Evolutionary conservation across 352 stramenopile species (phyloP).

Genomic region (Phytophthora rubi): DNA sequence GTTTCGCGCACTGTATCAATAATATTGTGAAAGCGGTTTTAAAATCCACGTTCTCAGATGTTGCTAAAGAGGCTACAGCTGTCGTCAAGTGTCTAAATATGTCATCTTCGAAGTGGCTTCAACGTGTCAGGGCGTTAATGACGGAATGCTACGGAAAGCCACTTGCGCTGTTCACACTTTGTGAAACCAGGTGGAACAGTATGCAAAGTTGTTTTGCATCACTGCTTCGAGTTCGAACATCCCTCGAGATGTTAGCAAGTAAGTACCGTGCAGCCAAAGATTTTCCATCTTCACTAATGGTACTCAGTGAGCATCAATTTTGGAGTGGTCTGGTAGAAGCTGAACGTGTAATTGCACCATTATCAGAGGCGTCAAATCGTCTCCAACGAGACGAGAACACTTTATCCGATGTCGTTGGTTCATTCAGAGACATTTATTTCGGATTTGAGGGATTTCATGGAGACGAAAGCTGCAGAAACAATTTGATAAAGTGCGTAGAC

Average conservation of each 20-base stretch:
- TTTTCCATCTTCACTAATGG: neutral
- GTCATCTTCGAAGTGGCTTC: too few species aligned
- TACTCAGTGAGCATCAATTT: neutral
- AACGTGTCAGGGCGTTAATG: too few species aligned
- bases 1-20: too few species aligned
- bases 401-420: constrained; percentile 2
- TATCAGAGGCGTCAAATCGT: neutral
- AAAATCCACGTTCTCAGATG: too few species aligned
- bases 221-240: neutral
- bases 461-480: neutral
- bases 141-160: too few species aligned
- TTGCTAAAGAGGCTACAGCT: too few species aligned
- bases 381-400: constrained; percentile 12
- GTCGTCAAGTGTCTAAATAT: too few species aligned
- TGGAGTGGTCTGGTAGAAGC: neutral
- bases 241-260: neutral
- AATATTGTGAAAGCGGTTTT: too few species aligned
- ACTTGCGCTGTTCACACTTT: neutral
- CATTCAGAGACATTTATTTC: constrained; percentile 4
- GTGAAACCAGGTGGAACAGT: constrained; percentile 11
- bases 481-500: constrained; percentile 4
- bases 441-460: neutral
- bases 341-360: constrained; percentile 7
- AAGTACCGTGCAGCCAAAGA: neutral
- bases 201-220: constrained; percentile 11